A percentile compares a stretch with the other conserved stretches of the same genome.
phyloP scores from a whole-genome alignment of 495 filamentous ascomycete genomes.

The Aspergillus coremiiformis region DNA sequence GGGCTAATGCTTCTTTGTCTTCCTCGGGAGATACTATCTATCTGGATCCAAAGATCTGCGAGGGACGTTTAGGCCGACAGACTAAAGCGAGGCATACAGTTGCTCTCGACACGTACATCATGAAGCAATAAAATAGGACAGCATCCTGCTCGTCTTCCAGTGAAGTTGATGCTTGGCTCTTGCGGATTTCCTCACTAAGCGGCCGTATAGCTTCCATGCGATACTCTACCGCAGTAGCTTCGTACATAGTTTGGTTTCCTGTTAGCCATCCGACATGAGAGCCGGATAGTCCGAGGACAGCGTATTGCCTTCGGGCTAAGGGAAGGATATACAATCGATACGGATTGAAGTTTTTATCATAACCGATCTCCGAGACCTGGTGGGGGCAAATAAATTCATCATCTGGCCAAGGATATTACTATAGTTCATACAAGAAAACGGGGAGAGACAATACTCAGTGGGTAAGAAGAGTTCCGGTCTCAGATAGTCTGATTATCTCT shows the following conservation, averaged over 20 bases:
- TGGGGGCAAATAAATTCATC: constrained; percentile 31
- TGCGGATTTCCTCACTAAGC: constrained; percentile 22
- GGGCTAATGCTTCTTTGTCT: too few relatives aligned
- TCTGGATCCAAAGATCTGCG: constrained; percentile 32
- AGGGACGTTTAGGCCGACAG: not conserved
- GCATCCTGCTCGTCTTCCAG: constrained; percentile 27
- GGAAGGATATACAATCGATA: constrained; percentile 32
- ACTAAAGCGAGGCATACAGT: not conserved
- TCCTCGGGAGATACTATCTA: constrained; percentile 42
- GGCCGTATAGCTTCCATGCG: constrained; percentile 31
- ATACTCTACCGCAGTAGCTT: constrained; percentile 28
- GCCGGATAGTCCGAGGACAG: constrained; percentile 30
- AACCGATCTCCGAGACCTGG: constrained; percentile 26
- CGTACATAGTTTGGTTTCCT: constrained; percentile 18
- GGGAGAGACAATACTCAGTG: constrained; percentile 14
- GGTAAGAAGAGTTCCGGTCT: constrained; percentile 17
- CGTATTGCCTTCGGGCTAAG: constrained; percentile 30
- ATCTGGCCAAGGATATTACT: constrained; percentile 18
- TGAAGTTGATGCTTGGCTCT: constrained; percentile 21
- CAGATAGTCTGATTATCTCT: constrained; percentile 1
- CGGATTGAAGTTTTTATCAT: constrained; percentile 24
- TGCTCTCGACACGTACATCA: constrained; percentile 23
- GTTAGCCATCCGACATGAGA: constrained; percentile 28
- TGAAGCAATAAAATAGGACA: constrained; percentile 33
- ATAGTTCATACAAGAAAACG: too few relatives aligned